A percentile compares a stretch with the other conserved stretches of the same genome.
Conservation (phyloP, 495 filamentous ascomycete species). For the Trichodelitschia bisporula region DNA sequence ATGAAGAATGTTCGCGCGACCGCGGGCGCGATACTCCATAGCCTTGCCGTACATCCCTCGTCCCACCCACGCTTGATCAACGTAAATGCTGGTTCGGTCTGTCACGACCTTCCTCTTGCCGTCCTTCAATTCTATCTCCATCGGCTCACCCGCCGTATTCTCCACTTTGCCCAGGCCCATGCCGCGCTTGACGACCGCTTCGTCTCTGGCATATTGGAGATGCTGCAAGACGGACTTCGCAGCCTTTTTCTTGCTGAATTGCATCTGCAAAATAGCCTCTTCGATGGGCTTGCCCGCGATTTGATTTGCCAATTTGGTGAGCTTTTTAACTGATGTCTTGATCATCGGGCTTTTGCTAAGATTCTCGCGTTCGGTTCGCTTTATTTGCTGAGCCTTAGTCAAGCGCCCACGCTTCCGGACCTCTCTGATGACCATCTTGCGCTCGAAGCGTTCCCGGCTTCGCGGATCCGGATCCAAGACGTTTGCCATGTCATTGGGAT, state of each 20-base stretch:
- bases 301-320: slow-evolving; percentile 58
- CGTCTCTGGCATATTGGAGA: slow-evolving; percentile 49
- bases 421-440: slow-evolving; percentile 54
- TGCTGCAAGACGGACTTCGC: slow-evolving; percentile 56
- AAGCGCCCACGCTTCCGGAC: slow-evolving; percentile 43
- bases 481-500: slow-evolving; percentile 24
- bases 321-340: slow-evolving; percentile 72
- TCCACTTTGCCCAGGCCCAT: slow-evolving; percentile 50
- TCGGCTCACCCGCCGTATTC: slow-evolving; percentile 2
- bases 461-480: slow-evolving; percentile 46
- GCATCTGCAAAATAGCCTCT: slow-evolving; percentile 87
- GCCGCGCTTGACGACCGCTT: slow-evolving; percentile 48
- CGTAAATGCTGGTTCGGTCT: slow-evolving; percentile 56
- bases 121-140: slow-evolving; percentile 14
- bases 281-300: slow-evolving; percentile 77
- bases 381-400: slow-evolving; percentile 32
- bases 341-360: slow-evolving; percentile 36
- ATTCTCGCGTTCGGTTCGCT: slow-evolving; percentile 47
- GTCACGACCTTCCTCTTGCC: slow-evolving; percentile 21
- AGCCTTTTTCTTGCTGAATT: slow-evolving; percentile 80
- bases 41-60: slow-evolving; percentile 33
- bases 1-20: slow-evolving; percentile 30
- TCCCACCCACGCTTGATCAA: slow-evolving; percentile 79
- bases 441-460: slow-evolving; percentile 43
- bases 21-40: slow-evolving; percentile 42